Evolutionary conservation across 352 stramenopile species (phyloP).

Genomic region (Poterioochromonas sp.): DNA sequence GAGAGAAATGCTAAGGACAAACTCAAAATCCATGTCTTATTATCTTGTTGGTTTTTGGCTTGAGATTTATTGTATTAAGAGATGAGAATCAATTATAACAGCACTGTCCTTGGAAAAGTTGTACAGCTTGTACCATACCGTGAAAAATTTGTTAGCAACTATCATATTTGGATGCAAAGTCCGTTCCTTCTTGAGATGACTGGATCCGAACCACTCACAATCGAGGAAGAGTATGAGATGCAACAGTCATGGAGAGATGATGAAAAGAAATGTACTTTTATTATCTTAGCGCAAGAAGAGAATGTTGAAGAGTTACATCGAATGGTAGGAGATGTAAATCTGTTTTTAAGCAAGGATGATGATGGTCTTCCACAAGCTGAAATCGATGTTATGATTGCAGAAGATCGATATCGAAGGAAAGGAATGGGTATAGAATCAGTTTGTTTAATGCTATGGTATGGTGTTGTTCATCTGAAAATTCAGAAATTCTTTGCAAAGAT

Average conservation of each 20-base stretch:
- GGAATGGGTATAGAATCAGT: background rate
- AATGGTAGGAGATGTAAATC: conserved; percentile 29
- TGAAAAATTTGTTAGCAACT: conserved; percentile 66
- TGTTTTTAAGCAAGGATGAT: background rate
- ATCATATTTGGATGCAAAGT: conserved; percentile 53
- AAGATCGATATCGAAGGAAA: background rate
- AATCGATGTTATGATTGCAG: conserved; percentile 30
- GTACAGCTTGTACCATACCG: conserved; percentile 43
- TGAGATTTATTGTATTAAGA: too few species aligned
- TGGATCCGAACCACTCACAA: conserved; percentile 68
- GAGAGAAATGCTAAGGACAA: too few species aligned
- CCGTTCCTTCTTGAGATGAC: conserved; percentile 61
- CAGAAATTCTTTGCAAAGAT: conserved; percentile 21
- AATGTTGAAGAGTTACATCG: background rate
- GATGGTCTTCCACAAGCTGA: background rate
- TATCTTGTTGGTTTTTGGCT: too few species aligned
- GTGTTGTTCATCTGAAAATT: background rate
- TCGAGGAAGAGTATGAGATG: conserved; percentile 80
- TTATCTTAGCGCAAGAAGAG: background rate
- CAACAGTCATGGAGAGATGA: conserved; percentile 51
- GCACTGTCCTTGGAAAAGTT: background rate
- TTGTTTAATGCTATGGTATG: conserved; percentile 17
- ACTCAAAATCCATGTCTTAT: too few species aligned
- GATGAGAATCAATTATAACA: background rate
- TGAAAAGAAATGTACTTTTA: conserved; percentile 28